Evolutionary conservation across 306 rosid genomes (phyloP).

Genomic region (Astragalus membranaceus): DNA sequence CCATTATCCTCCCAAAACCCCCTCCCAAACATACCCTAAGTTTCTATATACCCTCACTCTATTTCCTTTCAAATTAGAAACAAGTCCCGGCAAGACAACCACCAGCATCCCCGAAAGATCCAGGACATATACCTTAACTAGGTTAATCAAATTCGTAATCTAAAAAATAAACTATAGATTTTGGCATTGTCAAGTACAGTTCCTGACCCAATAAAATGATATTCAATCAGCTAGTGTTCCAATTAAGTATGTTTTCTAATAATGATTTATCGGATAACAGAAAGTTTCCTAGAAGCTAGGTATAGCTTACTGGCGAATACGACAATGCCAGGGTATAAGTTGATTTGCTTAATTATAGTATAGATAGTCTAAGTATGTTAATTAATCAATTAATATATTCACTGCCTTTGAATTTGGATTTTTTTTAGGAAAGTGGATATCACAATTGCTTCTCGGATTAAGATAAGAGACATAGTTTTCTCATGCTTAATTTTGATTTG

Average conservation of each 20-base stretch:
- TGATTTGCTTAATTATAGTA: slow-evolving; percentile 9
- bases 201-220: slow-evolving; percentile 6
- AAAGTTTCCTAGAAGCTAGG: slow-evolving; percentile 37
- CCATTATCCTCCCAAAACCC: too few relatives aligned
- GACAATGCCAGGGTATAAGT: slow-evolving; percentile 22
- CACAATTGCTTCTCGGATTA: slow-evolving; percentile 25
- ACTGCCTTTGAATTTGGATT: slow-evolving; percentile 9
- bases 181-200: slow-evolving; percentile 9
- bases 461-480: neutral
- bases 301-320: slow-evolving; percentile 16
- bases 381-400: slow-evolving; percentile 15
- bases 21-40: too few relatives aligned
- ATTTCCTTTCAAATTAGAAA: neutral
- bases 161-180: slow-evolving; percentile 24
- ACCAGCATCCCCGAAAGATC: slow-evolving; percentile 27
- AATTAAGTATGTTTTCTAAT: slow-evolving; percentile 16
- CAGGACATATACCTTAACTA: slow-evolving; percentile 19
- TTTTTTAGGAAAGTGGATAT: slow-evolving; percentile 23
- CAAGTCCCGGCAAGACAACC: neutral
- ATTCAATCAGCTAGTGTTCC: neutral
- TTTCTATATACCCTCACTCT: neutral
- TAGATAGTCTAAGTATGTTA: neutral
- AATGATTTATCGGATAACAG: neutral
- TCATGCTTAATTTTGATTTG: slow-evolving; percentile 22
- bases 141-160: slow-evolving; percentile 5